These are phyloP conservation scores for Skeletonema grethae DNA, from an alignment of 108 stramenopile species.

Conservation along the genomic window DNA sequence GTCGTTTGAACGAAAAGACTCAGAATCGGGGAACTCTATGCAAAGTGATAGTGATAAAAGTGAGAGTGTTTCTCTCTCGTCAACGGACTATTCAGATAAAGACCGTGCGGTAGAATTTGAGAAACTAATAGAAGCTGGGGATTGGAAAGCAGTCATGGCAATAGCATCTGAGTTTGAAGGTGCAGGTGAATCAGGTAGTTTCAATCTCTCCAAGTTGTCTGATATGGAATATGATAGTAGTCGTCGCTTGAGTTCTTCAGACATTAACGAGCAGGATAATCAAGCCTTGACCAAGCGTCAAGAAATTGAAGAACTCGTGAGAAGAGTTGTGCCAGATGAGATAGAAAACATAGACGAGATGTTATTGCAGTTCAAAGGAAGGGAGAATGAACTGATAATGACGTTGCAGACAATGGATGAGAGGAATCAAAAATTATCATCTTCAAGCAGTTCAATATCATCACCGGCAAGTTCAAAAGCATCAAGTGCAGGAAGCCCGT, in stretches of 20 bases:
- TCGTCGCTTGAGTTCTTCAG: slow-evolving; percentile 10
- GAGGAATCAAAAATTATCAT: background rate
- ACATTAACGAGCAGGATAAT: slow-evolving; percentile 7
- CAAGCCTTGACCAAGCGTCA: background rate
- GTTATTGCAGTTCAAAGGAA: slow-evolving; percentile 12
- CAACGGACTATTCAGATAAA: slow-evolving; percentile 2
- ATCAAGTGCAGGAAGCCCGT: background rate
- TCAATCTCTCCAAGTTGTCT: slow-evolving; percentile 9
- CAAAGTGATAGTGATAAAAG: background rate
- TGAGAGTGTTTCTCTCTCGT: background rate
- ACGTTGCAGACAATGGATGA: slow-evolving; percentile 17
- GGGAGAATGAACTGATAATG: slow-evolving; percentile 12
- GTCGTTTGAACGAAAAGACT: slow-evolving; percentile 28
- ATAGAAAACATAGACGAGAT: slow-evolving; percentile 25
- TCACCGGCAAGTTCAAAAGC: background rate
- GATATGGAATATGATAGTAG: background rate
- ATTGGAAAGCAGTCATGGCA: slow-evolving; percentile 51
- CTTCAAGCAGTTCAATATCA: background rate
- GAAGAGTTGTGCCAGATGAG: slow-evolving; percentile 61
- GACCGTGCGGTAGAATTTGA: slow-evolving; percentile 40
- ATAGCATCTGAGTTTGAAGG: slow-evolving; percentile 47
- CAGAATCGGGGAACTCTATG: background rate
- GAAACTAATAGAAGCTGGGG: slow-evolving; percentile 41
- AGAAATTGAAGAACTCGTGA: slow-evolving; percentile 53
- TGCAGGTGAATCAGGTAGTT: slow-evolving; percentile 23